phyloP scores from a whole-genome alignment of 441 rosid species.

The Populus tomentosa region DNA sequence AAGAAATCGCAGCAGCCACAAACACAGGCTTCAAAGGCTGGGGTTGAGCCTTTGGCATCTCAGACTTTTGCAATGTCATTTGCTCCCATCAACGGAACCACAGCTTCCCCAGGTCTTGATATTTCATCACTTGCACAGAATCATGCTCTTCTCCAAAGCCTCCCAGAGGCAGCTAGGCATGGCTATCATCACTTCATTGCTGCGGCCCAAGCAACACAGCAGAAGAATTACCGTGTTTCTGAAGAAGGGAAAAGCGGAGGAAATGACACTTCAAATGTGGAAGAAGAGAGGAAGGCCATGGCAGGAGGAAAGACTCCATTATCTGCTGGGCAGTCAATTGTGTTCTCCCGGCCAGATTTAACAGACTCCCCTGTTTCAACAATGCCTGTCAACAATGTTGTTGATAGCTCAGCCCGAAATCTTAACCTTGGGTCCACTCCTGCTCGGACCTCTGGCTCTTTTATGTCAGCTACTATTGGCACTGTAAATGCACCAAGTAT shows the following conservation, averaged over 20 bases:
- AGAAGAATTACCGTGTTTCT: conserved; percentile 52
- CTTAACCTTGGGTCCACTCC: too few relatives aligned
- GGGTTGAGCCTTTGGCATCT: conserved; percentile 51
- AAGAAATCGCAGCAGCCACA: conserved; percentile 57
- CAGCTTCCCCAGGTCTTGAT: not conserved
- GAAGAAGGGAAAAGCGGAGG: conserved; percentile 70
- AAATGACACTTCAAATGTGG: conserved; percentile 38
- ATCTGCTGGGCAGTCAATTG: conserved; percentile 66
- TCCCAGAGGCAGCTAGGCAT: conserved; percentile 72
- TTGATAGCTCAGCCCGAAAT: too few relatives aligned
- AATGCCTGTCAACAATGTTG: too few relatives aligned
- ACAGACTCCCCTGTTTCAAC: too few relatives aligned
- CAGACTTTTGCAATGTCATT: conserved; percentile 94
- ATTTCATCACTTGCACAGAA: too few relatives aligned
- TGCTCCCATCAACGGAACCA: conserved; percentile 63
- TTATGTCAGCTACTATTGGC: too few relatives aligned
- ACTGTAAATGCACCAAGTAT: too few relatives aligned
- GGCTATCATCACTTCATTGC: conserved; percentile 46
- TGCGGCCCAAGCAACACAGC: conserved; percentile 68
- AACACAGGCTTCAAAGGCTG: conserved; percentile 49
- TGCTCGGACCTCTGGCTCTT: too few relatives aligned
- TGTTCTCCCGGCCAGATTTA: conserved; percentile 1
- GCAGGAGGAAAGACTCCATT: conserved; percentile 48
- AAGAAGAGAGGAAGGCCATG: conserved; percentile 66
- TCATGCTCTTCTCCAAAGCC: conserved; percentile 40